Base-by-base conservation (phyloP, 2,329 filamentous ascomycete genomes). In the Aspergillus ibericus region DNA sequence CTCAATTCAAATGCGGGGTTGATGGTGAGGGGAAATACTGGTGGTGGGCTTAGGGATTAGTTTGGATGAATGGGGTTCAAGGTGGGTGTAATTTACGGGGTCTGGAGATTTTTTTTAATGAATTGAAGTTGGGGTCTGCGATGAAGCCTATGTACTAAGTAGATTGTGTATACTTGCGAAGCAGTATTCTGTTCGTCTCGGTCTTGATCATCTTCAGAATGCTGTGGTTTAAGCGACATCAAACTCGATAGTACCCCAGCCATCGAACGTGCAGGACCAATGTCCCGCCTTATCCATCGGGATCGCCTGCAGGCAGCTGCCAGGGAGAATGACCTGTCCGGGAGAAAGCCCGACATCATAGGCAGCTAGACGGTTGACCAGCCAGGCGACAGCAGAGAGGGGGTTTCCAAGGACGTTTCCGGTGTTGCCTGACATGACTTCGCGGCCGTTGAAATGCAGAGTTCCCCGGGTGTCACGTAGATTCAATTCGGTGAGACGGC, bases 351-450 rank as follows among this genome's bases (percentile, higher is more conserved):
- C 59, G n/a, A 65, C 55, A 34, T 53, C 58, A 51, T 63, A 63
- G 15, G 56, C 56, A 5, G 61, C 36, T 22, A 65, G 35, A 27
- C 58, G 34, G 22, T 65, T 63, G 20, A 62, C 56, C 16, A 65
- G 27, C 61, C 61, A 65, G 1, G 61, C 61, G 12, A 61, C 58
- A n/a, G 58, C 63, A 16, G 58, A 55, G 5, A 65, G 15, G 2
- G 61, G 61, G 16, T 65, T 63, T 0, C 63, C 61, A 2, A 63
- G 58, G 13, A 63, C 52, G 44, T 62, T 63, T 44, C 53, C 60
- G n/a, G 58, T 63, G 32, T 63, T 65, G 2, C 63, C 61, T 6
- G 53, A 25, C 63, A 65, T 63, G 22, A 63, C 55, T 16, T 65
- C 58, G 36, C 53, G n/a, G 16, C 59, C 61, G 15, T 65, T 65